Conservation (phyloP, 1,284 basidiomycete species). For the Leccinum colubrinum region DNA sequence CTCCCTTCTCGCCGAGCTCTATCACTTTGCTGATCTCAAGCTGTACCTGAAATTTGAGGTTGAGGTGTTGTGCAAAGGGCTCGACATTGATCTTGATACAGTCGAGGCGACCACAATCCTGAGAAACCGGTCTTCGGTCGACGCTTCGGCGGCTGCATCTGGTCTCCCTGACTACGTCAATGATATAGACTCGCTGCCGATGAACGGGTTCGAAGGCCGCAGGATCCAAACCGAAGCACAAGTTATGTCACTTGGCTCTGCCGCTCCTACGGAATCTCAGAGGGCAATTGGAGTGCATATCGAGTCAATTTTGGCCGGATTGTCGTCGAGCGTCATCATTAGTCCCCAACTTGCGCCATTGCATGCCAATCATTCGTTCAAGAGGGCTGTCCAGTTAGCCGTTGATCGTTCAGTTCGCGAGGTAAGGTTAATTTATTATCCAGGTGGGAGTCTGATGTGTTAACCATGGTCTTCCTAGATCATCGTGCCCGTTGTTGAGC, state of each 20-base stretch:
- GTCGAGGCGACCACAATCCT: constrained; percentile 86
- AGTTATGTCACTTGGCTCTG: constrained; percentile 55
- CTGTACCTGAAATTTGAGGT: constrained; percentile 99
- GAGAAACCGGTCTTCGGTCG: constrained; percentile 64
- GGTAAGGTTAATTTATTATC: constrained; percentile 40
- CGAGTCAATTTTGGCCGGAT: constrained; percentile 74
- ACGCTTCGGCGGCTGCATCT: constrained; percentile 45
- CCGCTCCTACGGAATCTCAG: constrained; percentile 56
- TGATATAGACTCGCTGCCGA: constrained; percentile 71
- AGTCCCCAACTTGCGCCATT: constrained; percentile 72
- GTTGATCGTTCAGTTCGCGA: constrained; percentile 96
- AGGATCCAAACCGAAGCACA: constrained; percentile 52
- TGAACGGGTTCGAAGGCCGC: constrained; percentile 62
- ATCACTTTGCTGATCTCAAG: constrained; percentile 96
- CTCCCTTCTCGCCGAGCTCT: constrained; percentile 90
- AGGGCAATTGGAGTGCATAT: constrained; percentile 68
- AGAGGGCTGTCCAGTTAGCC: constrained; percentile 88
- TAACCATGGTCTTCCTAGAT: constrained; percentile 50
- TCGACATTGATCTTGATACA: constrained; percentile 86
- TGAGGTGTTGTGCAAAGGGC: constrained; percentile 92
- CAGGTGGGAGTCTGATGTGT: not conserved
- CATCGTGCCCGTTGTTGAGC: constrained; percentile 97
- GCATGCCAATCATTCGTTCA: constrained; percentile 81
- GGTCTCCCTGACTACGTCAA: constrained; percentile 64
- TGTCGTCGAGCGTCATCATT: constrained; percentile 79